Conservation (phyloP, 805 yeast species). For the Ogataea pignaliae region DNA sequence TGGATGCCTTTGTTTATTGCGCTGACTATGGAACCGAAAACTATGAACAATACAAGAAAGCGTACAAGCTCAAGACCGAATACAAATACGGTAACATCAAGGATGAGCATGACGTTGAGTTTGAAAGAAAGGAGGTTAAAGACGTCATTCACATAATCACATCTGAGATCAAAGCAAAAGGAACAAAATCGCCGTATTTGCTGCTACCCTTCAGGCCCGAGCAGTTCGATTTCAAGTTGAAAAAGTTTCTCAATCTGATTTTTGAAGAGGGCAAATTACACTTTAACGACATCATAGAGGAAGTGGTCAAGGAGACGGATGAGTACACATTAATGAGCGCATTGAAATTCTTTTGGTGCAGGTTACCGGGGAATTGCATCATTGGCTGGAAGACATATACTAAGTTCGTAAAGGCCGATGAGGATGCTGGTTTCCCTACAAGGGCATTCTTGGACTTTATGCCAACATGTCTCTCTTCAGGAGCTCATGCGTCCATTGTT, state of each 20-base stretch:
- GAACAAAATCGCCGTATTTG: conserved; percentile 67
- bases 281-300: conserved; percentile 36
- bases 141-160: conserved; percentile 68
- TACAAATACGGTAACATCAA: conserved; percentile 19
- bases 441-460: conserved; percentile 73
- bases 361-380: conserved; percentile 73
- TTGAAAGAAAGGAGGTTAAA: conserved; percentile 62
- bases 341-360: conserved; percentile 80
- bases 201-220: conserved; percentile 76
- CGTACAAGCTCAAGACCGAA: conserved; percentile 26
- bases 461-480: conserved; percentile 79
- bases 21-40: conserved; percentile 23
- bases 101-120: conserved; percentile 34
- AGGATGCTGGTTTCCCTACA: conserved; percentile 60
- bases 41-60: conserved; percentile 24
- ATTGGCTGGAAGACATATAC: conserved; percentile 85
- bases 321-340: conserved; percentile 70
- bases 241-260: conserved; percentile 49
- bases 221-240: conserved; percentile 55
- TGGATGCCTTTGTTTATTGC: conserved; percentile 29
- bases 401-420: conserved; percentile 61
- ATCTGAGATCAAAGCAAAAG: conserved; percentile 63
- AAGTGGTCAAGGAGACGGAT: conserved; percentile 48
- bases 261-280: conserved; percentile 51
- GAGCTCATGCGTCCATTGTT: conserved; percentile 85